These are phyloP conservation scores for Draba incana DNA, from an alignment of 345 rosid genomes.

Conservation along the genomic window DNA sequence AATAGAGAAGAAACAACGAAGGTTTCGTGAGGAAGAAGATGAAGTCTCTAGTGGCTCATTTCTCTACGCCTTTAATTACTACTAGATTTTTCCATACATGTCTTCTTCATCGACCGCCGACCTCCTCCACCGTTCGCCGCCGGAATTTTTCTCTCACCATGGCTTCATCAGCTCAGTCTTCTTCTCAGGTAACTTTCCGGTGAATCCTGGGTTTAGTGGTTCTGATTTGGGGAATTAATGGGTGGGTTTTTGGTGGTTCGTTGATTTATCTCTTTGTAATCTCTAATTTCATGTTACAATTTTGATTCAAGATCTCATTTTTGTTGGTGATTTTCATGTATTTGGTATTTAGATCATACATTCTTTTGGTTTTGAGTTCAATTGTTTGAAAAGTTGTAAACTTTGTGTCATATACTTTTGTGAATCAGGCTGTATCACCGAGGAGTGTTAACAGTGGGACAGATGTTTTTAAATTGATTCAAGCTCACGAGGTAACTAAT, in stretches of 20 bases:
- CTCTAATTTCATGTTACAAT: not conserved
- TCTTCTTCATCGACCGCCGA: not conserved
- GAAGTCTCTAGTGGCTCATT: slow-evolving; percentile 39
- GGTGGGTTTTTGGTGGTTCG: slow-evolving; percentile 3
- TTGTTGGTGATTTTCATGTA: not conserved
- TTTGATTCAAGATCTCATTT: slow-evolving; percentile 1
- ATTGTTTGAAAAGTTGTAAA: slow-evolving; percentile 6
- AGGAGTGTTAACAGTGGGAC: slow-evolving; percentile 55
- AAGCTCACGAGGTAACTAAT: slow-evolving; percentile 70
- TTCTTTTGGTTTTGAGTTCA: slow-evolving; percentile 4
- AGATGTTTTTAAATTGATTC: slow-evolving; percentile 70
- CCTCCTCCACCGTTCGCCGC: slow-evolving; percentile 30
- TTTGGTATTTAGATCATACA: slow-evolving; percentile 9
- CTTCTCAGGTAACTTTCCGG: slow-evolving; percentile 53
- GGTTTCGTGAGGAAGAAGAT: slow-evolving; percentile 43
- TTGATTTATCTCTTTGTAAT: not conserved
- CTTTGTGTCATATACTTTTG: slow-evolving; percentile 24
- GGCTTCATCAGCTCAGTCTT: slow-evolving; percentile 75
- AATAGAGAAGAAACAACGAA: not conserved
- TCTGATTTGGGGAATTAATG: not conserved
- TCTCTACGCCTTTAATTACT: slow-evolving; percentile 37
- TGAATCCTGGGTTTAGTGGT: not conserved
- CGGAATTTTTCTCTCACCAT: slow-evolving; percentile 46
- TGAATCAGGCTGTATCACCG: slow-evolving; percentile 55
- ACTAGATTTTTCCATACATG: slow-evolving; percentile 21